Evolutionary conservation across 2,329 filamentous ascomycete species (phyloP), one percentile per base, ranked within the genome.

Genomic region (Teratosphaeria zuluensis): DNA sequence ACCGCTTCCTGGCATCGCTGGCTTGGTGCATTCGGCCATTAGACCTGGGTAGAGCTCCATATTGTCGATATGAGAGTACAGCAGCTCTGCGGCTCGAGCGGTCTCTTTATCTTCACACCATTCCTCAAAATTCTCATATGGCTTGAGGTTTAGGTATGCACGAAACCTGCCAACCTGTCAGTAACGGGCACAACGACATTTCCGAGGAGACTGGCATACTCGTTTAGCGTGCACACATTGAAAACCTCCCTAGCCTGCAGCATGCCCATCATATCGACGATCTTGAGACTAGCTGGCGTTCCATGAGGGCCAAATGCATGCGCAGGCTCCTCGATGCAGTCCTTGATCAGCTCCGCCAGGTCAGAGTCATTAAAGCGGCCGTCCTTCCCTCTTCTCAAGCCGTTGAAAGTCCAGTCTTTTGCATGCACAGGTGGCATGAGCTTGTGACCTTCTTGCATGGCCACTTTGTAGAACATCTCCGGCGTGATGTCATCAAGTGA

Each of bases 1-100:
- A 62, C 77, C 77, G 63, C 72, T 75, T 3, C 77, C 76, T 5
- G 76, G 63, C 66, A 81, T 77, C 0, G 80, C 65, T 4, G 78
- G 76, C 64, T 84, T 84, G 14, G 81, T 75, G 57, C 78, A 76
- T 68, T 85, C 82, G 8, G 80, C 75, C 64, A 83, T 77, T 6
- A 84, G 65, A 12, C 82, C 82, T 1, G 82, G 82, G 62, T 84
- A 84, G 6, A 85, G 70, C 65, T 85, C 82, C 12, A 85, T 66
- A 32, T 80, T 80, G 59, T 75, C 70, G 30, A 72, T 70, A 79
- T 83, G 68, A 74, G 81, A 61, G 72, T 76, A 63, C 73, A 79
- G 70, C 78, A 80, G 65, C 76, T 80, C 70, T 4, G 72, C 71
- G 11, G 69, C 65, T 56, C 70, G 66, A 33, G 74, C 71, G 52